These are phyloP conservation scores for Lactarius quietus DNA, from an alignment of 768 basidiomycete species.

Conservation along the genomic window DNA sequence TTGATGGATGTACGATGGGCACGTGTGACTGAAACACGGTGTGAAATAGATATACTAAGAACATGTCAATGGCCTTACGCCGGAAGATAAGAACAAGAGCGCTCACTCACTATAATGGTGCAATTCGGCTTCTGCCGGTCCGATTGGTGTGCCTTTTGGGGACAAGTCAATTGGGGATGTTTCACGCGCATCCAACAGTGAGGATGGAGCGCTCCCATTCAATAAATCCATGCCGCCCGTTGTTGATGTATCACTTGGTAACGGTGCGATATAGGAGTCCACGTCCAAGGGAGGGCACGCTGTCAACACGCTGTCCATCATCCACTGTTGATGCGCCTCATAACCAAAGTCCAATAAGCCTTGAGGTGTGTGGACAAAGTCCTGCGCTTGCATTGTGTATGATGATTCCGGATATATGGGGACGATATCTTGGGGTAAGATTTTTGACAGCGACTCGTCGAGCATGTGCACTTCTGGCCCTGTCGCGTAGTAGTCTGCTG, in stretches of 20 bases:
- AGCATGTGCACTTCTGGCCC: constrained; percentile 19
- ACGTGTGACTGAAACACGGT: constrained; percentile 46
- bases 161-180: constrained; percentile 15
- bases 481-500: constrained; percentile 20
- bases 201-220: constrained; percentile 6
- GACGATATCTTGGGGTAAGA: constrained; percentile 20
- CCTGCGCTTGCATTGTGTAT: constrained; percentile 15
- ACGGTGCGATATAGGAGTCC: constrained; percentile 13
- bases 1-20: constrained; percentile 49
- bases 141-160: constrained; percentile 10
- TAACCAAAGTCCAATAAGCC: constrained; percentile 19
- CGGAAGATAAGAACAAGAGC: constrained; percentile 30
- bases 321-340: constrained; percentile 19
- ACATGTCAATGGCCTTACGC: constrained; percentile 10
- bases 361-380: constrained; percentile 12
- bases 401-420: constrained; percentile 18
- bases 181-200: constrained; percentile 12
- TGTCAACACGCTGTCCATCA: constrained; percentile 11
- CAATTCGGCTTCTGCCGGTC: constrained; percentile 30
- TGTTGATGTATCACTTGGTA: constrained; percentile 10
- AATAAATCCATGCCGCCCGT: constrained; percentile 3
- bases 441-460: constrained; percentile 26
- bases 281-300: constrained; percentile 20
- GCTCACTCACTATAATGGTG: constrained; percentile 47
- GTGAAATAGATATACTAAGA: constrained; percentile 49